phyloP scores from a whole-genome alignment of 805 yeast genomes.

The Saccharomyces kudriavzevii region DNA sequence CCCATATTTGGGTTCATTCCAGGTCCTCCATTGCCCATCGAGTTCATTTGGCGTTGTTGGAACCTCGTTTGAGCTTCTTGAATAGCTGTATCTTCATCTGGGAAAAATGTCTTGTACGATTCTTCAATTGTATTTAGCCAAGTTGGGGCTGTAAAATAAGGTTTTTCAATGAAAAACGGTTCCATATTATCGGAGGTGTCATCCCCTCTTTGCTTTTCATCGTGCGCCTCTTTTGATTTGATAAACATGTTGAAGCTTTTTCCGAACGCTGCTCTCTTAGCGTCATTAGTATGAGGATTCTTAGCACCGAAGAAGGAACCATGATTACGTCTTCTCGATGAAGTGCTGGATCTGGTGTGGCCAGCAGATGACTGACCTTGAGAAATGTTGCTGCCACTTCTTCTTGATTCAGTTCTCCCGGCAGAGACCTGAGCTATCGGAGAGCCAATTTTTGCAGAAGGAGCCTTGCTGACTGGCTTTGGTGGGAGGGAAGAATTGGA shows the following conservation, averaged over 20 bases:
- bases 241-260: constrained; percentile 46
- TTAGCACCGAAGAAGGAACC: constrained; percentile 35
- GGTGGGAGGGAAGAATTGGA: constrained; percentile 22
- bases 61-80: constrained; percentile 25
- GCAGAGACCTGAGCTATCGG: constrained; percentile 18
- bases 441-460: constrained; percentile 8
- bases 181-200: constrained; percentile 20
- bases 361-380: constrained; percentile 19
- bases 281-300: constrained; percentile 26
- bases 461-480: constrained; percentile 11
- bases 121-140: constrained; percentile 59
- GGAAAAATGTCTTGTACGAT: constrained; percentile 46
- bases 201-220: constrained; percentile 24
- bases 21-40: constrained; percentile 18
- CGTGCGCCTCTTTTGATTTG: constrained; percentile 34
- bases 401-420: constrained; percentile 17
- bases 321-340: constrained; percentile 22
- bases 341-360: constrained; percentile 8
- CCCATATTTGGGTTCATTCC: constrained; percentile 19
- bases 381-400: constrained; percentile 18
- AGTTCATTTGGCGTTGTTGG: constrained; percentile 28
- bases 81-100: constrained; percentile 31
- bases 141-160: constrained; percentile 69
- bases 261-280: constrained; percentile 31
- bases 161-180: constrained; percentile 44